Evolutionary conservation across 2,329 filamentous ascomycete species (phyloP).

Genomic region (Aspergillus tubingensis): DNA sequence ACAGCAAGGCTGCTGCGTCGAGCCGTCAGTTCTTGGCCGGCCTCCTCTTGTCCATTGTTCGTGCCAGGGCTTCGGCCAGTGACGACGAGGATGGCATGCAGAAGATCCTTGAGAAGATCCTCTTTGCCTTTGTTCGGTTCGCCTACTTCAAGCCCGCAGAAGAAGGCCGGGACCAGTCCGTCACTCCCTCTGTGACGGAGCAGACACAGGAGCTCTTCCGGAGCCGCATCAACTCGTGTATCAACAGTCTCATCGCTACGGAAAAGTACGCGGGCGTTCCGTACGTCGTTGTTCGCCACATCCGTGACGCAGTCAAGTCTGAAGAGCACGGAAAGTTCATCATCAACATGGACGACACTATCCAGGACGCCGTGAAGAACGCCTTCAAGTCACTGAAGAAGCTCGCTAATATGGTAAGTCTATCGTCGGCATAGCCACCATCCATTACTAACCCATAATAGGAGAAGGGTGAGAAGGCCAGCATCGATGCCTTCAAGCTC

Average conservation of each 20-base stretch:
- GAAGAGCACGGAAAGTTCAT: slow-evolving; percentile 44
- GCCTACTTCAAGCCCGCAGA: slow-evolving; percentile 51
- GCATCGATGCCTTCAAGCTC: slow-evolving; percentile 69
- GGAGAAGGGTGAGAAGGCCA: slow-evolving; percentile 44
- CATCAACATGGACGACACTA: slow-evolving; percentile 51
- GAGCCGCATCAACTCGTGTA: slow-evolving; percentile 56
- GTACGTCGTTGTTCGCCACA: slow-evolving; percentile 44
- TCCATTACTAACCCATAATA: slow-evolving; percentile 44
- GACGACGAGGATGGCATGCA: slow-evolving; percentile 39
- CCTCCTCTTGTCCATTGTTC: slow-evolving; percentile 54
- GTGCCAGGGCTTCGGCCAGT: slow-evolving; percentile 38
- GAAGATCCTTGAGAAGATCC: slow-evolving; percentile 46
- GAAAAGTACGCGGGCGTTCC: slow-evolving; percentile 41
- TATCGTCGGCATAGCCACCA: background rate
- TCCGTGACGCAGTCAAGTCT: slow-evolving; percentile 41
- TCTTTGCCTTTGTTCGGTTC: slow-evolving; percentile 51
- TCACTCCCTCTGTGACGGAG: slow-evolving; percentile 49
- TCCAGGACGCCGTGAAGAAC: slow-evolving; percentile 45
- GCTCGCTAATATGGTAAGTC: slow-evolving; percentile 39
- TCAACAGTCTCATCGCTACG: slow-evolving; percentile 53
- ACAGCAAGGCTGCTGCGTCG: slow-evolving; percentile 49
- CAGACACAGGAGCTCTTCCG: slow-evolving; percentile 55
- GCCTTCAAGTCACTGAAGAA: slow-evolving; percentile 46
- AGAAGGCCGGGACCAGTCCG: slow-evolving; percentile 25
- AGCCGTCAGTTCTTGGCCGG: slow-evolving; percentile 55